Conservation (phyloP, 2,329 filamentous ascomycete genomes). For the Paecilomyces niveus region DNA sequence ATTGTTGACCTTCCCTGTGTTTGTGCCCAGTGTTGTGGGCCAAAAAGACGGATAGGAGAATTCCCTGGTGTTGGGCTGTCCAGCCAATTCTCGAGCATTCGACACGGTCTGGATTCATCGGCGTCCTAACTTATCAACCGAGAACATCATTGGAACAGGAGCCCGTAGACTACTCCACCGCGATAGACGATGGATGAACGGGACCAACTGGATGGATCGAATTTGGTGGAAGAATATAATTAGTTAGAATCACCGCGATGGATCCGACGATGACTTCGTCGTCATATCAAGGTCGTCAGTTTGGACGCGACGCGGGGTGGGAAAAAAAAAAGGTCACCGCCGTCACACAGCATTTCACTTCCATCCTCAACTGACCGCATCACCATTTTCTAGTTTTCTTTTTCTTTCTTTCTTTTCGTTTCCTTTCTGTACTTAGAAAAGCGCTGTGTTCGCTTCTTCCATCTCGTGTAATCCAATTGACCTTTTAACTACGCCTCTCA, state of each 20-base stretch:
- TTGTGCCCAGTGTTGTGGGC: neutral
- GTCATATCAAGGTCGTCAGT: neutral
- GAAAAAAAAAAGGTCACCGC: neutral
- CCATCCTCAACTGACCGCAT: neutral
- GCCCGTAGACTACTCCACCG: neutral
- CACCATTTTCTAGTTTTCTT: neutral
- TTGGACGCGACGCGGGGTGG: neutral
- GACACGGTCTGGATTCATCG: neutral
- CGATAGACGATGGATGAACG: neutral
- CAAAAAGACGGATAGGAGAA: too few relatives aligned
- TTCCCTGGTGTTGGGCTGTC: neutral
- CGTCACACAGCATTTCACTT: neutral
- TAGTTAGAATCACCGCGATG: neutral
- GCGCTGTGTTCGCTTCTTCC: neutral
- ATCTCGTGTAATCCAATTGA: neutral
- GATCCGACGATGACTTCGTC: neutral
- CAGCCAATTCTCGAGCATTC: neutral
- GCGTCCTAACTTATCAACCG: neutral
- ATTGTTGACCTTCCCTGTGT: neutral
- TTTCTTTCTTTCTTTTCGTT: neutral
- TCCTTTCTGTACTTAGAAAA: neutral
- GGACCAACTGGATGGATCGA: neutral
- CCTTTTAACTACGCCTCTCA: neutral
- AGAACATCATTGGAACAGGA: neutral
- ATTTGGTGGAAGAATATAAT: neutral